phyloP scores from a whole-genome alignment of 2,329 filamentous ascomycete genomes.

The Fusarium acutatum region DNA sequence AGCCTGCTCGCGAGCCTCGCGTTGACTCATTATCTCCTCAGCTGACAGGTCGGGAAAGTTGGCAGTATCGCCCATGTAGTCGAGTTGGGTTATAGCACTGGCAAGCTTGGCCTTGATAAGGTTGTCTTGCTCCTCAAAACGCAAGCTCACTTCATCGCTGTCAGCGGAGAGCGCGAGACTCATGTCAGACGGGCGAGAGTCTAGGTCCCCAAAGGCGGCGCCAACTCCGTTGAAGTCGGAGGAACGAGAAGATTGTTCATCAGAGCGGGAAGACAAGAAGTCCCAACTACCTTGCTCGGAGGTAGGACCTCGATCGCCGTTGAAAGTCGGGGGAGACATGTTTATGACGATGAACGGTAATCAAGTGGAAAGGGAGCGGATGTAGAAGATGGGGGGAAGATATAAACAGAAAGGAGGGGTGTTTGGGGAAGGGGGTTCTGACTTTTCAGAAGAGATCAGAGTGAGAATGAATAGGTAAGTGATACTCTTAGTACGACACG shows the following conservation, averaged over 20 bases:
- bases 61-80: fast-evolving
- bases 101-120: neutral
- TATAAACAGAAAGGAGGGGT: neutral
- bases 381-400: fast-evolving
- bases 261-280: neutral
- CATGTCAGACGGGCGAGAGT: neutral
- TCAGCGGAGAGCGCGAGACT: neutral
- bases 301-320: neutral
- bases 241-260: neutral
- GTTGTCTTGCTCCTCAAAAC: neutral
- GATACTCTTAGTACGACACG: neutral
- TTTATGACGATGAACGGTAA: fast-evolving
- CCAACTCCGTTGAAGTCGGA: neutral
- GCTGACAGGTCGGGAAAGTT: neutral
- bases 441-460: neutral
- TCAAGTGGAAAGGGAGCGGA: neutral
- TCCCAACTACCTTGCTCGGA: neutral
- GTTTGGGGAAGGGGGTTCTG: neutral
- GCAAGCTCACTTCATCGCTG: neutral
- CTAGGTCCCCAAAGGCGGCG: neutral
- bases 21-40: neutral
- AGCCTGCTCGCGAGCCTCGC: neutral
- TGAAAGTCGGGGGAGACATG: neutral
- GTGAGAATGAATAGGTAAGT: neutral
- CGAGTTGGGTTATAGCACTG: neutral